These are phyloP conservation scores for Vaccinium vitisidaea DNA, from an alignment of 148 eudicot genomes.

Conservation along the genomic window DNA sequence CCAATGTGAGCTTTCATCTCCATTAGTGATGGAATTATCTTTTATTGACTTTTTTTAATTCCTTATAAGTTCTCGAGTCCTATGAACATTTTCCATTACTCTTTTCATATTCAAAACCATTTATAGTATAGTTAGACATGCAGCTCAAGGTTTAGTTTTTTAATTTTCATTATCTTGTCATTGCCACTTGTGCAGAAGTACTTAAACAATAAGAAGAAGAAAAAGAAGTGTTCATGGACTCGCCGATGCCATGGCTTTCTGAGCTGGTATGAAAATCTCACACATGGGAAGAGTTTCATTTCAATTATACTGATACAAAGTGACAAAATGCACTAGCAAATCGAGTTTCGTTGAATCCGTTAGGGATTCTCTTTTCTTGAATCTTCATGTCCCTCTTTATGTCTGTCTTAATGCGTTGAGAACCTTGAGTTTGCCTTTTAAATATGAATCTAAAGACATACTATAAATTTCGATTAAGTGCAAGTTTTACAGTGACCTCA, in stretches of 20 bases:
- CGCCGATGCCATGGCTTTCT: not conserved
- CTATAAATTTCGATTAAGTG: no score
- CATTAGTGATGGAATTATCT: not conserved
- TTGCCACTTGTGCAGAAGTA: not conserved
- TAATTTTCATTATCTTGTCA: not conserved
- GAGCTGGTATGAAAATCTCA: not conserved
- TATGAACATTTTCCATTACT: not conserved
- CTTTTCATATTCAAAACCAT: not conserved
- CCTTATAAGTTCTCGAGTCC: not conserved
- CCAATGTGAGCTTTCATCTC: slow-evolving; percentile 2
- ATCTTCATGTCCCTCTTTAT: not conserved
- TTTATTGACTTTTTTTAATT: not conserved
- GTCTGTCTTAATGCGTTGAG: no score
- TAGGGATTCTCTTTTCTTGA: not conserved
- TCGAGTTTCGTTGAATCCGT: not conserved
- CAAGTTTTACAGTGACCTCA: no score
- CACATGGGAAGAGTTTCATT: not conserved
- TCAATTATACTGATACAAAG: not conserved
- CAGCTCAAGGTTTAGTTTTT: not conserved
- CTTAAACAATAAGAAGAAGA: not conserved
- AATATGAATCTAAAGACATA: no score
- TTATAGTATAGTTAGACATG: not conserved
- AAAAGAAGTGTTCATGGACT: not conserved
- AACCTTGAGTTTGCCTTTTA: no score
- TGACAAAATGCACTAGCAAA: not conserved